Evolutionary conservation across 768 basidiomycete genomes (phyloP).

Genomic region (Pisolithus orientalis): DNA sequence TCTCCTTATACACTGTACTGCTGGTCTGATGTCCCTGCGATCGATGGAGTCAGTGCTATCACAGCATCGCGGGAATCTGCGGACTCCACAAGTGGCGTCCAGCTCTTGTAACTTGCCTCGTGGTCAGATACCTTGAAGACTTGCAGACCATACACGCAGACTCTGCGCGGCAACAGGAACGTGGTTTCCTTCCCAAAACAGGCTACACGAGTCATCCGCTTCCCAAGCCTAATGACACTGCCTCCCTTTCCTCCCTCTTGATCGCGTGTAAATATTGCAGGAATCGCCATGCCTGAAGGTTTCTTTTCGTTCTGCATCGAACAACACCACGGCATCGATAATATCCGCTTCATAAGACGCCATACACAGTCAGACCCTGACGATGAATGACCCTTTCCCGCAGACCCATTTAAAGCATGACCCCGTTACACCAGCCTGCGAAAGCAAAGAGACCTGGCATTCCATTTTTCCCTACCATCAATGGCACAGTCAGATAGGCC

Average conservation of each 20-base stretch:
- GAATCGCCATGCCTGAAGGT: conserved; percentile 24
- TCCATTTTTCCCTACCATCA: conserved; percentile 26
- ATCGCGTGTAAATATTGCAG: conserved; percentile 28
- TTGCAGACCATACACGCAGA: conserved; percentile 21
- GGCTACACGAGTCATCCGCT: conserved; percentile 9
- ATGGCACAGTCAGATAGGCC: conserved; percentile 29
- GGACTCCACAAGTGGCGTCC: conserved; percentile 15
- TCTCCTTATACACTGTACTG: conserved; percentile 12
- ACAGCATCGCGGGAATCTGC: conserved; percentile 20
- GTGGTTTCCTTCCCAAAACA: conserved; percentile 26
- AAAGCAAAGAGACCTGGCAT: conserved; percentile 6
- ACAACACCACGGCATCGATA: conserved; percentile 29
- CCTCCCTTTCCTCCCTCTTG: conserved; percentile 24
- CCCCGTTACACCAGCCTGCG: neutral
- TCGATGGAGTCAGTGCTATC: conserved; percentile 17
- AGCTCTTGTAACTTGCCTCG: conserved; percentile 23
- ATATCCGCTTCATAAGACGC: conserved; percentile 24
- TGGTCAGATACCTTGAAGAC: conserved; percentile 18
- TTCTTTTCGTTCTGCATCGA: conserved; percentile 26
- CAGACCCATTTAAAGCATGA: conserved; percentile 21
- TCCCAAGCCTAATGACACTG: conserved; percentile 19
- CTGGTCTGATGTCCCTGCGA: conserved; percentile 16
- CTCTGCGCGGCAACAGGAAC: conserved; percentile 28
- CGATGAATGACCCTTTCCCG: conserved; percentile 17
- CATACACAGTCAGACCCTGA: conserved; percentile 17